Evolutionary conservation across 192 early-diverging fungal species (phyloP).

Genomic region (Coemansia reversa): DNA sequence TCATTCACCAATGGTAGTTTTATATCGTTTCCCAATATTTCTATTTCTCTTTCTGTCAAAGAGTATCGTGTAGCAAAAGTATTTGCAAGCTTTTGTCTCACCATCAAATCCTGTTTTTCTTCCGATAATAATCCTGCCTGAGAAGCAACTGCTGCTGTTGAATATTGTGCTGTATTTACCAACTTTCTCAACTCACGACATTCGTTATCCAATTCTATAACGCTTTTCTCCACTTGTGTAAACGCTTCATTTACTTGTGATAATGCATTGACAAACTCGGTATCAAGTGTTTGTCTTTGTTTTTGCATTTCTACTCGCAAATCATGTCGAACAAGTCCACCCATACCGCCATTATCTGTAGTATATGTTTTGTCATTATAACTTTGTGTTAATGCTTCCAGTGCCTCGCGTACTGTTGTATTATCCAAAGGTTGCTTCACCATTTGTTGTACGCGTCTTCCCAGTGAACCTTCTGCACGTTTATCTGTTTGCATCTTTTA

Average conservation of each 20-base stretch:
- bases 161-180: constrained; percentile 21
- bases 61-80: constrained; percentile 20
- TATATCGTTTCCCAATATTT: neutral
- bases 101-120: constrained; percentile 27
- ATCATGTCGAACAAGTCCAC: constrained; percentile 15
- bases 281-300: constrained; percentile 17
- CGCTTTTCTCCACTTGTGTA: constrained; percentile 27
- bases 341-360: neutral
- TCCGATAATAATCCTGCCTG: constrained; percentile 30
- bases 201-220: constrained; percentile 19
- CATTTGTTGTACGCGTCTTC: constrained; percentile 35
- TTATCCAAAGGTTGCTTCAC: constrained; percentile 33
- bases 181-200: constrained; percentile 19
- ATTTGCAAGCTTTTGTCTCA: constrained; percentile 10
- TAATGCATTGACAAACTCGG: constrained; percentile 32
- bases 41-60: constrained; percentile 5
- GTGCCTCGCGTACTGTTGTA: constrained; percentile 18
- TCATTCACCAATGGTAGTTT: neutral
- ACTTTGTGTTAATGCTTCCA: constrained; percentile 23
- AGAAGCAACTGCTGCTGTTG: constrained; percentile 18
- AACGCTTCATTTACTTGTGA: constrained; percentile 29
- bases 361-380: constrained; percentile 10
- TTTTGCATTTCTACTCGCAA: constrained; percentile 38
- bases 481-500: constrained; percentile 5
- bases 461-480: constrained; percentile 31